Conservation (phyloP, 371 early-diverging fungal species). For the Rhizopus arrhizus region DNA sequence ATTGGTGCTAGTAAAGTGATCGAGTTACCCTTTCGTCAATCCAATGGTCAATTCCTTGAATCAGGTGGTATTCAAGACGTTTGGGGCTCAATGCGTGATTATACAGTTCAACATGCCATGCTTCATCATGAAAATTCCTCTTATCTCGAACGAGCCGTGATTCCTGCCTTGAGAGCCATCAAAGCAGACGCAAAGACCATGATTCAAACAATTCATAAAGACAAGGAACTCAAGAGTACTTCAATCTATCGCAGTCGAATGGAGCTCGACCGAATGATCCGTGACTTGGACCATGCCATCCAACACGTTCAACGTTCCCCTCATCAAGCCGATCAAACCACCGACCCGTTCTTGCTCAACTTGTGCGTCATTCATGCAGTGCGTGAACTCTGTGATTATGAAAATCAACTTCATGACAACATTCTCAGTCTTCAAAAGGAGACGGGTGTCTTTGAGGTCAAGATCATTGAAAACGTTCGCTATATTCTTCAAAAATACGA, state of each 20-base stretch:
- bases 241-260: conserved; percentile 39
- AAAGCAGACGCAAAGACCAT: conserved; percentile 44
- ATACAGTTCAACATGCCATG: conserved; percentile 42
- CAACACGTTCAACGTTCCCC: conserved; percentile 29
- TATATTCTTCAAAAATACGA: conserved; percentile 31
- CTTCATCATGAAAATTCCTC: conserved; percentile 42
- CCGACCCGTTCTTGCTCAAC: conserved; percentile 46
- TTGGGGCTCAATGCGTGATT: conserved; percentile 43
- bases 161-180: conserved; percentile 41
- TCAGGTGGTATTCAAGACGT: conserved; percentile 52
- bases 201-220: conserved; percentile 32
- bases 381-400: conserved; percentile 38
- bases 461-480: conserved; percentile 38
- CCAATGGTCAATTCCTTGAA: conserved; percentile 42
- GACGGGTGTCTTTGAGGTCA: conserved; percentile 42
- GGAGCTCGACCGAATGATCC: conserved; percentile 30
- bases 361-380: conserved; percentile 36
- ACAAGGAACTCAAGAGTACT: conserved; percentile 35
- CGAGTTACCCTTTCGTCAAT: conserved; percentile 31
- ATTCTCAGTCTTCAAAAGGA: conserved; percentile 48
- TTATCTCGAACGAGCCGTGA: conserved; percentile 36
- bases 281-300: conserved; percentile 33
- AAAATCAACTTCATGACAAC: conserved; percentile 47
- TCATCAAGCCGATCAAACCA: conserved; percentile 25
- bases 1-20: conserved; percentile 28